These are phyloP conservation scores for Kickxella alabastrina DNA, from an alignment of 192 early-diverging fungal genomes.

Conservation along the genomic window DNA sequence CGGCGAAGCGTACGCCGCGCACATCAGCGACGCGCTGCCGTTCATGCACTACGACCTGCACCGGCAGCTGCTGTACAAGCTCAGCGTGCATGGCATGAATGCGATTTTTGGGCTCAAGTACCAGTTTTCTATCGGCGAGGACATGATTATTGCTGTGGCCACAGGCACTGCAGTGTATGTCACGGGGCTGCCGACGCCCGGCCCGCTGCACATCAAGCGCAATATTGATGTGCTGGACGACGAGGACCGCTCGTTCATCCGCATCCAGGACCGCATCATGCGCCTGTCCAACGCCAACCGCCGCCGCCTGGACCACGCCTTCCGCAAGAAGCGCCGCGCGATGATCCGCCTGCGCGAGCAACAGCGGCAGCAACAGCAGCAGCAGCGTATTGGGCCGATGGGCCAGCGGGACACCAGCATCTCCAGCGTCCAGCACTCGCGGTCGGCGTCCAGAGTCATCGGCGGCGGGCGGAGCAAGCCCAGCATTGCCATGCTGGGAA, in stretches of 20 bases:
- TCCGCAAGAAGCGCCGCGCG: conserved; percentile 33
- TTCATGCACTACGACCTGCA: conserved; percentile 83
- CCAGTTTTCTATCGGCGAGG: conserved; percentile 54
- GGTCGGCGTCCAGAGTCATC: too few relatives aligned
- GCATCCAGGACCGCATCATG: conserved; percentile 69
- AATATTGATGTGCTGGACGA: conserved; percentile 71
- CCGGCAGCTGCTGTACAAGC: conserved; percentile 75
- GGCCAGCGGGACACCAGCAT: not conserved
- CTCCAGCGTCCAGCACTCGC: not conserved
- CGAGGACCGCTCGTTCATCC: conserved; percentile 64
- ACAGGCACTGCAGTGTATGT: conserved; percentile 71
- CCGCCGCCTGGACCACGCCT: conserved; percentile 54
- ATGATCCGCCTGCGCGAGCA: conserved; percentile 21
- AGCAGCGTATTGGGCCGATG: conserved; percentile 6
- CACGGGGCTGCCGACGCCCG: conserved; percentile 66
- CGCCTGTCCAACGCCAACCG: conserved; percentile 62
- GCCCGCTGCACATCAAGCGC: conserved; percentile 65
- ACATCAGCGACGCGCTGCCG: conserved; percentile 73
- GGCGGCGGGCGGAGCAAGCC: conserved; percentile 8
- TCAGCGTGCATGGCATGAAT: conserved; percentile 72
- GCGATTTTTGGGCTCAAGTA: conserved; percentile 66
- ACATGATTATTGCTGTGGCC: conserved; percentile 60
- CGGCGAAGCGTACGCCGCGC: conserved; percentile 64
- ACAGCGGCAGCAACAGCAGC: conserved; percentile 16
- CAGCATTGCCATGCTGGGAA: not conserved